phyloP scores from a whole-genome alignment of 768 basidiomycete species.

The Clitopilus hobsonii region DNA sequence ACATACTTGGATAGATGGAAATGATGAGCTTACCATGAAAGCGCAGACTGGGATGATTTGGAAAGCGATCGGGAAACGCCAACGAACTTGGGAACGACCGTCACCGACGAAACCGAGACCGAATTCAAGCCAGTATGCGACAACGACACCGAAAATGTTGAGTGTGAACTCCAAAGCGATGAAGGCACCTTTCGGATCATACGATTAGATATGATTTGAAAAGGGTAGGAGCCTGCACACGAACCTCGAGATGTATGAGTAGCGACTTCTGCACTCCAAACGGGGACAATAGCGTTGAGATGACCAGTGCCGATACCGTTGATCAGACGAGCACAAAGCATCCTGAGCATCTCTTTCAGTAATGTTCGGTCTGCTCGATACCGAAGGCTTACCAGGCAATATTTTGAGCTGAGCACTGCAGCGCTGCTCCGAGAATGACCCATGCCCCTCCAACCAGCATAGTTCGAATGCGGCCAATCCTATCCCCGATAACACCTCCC shows the following conservation, averaged over 20 bases:
- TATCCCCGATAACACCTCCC: slow-evolving; percentile 36
- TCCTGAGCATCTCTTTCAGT: slow-evolving; percentile 21
- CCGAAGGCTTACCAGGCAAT: slow-evolving; percentile 26
- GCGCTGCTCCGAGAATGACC: slow-evolving; percentile 35
- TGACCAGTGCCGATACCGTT: slow-evolving; percentile 40
- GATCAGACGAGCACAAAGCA: slow-evolving; percentile 38
- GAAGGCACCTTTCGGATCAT: slow-evolving; percentile 27
- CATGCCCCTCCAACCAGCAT: slow-evolving; percentile 35
- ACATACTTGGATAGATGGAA: not conserved
- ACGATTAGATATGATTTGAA: not conserved
- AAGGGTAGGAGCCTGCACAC: not conserved
- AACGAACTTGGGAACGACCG: slow-evolving; percentile 30
- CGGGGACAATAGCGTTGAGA: slow-evolving; percentile 39
- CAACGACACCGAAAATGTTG: slow-evolving; percentile 35
- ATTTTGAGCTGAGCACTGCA: slow-evolving; percentile 39
- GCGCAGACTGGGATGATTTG: slow-evolving; percentile 34
- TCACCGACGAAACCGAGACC: slow-evolving; percentile 39
- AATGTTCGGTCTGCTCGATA: not conserved
- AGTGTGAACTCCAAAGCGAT: slow-evolving; percentile 40
- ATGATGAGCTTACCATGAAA: slow-evolving; percentile 26
- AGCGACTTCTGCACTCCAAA: slow-evolving; percentile 41
- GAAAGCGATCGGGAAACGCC: slow-evolving; percentile 40
- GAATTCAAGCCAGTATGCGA: slow-evolving; percentile 43
- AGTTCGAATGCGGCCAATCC: slow-evolving; percentile 33
- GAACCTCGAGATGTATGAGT: slow-evolving; percentile 35